Evolutionary conservation across 1,284 basidiomycete species (phyloP), one percentile per base, ranked within the genome.

Genomic region (Apiotrichum veenhuisii): DNA sequence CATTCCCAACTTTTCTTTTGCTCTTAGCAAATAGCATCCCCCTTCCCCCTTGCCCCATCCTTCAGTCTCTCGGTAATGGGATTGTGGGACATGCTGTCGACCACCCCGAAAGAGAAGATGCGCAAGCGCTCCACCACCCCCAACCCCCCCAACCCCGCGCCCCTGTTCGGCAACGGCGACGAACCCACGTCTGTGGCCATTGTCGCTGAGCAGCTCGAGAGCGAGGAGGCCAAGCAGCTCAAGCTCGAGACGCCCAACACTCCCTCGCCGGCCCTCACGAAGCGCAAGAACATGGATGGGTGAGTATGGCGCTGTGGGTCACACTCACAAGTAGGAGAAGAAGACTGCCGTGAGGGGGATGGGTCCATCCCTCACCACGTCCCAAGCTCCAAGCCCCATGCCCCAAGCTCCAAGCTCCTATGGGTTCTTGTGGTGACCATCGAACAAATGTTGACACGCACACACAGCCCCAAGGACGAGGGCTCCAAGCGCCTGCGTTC

Each of bases 41-140:
- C 12, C 30, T 5, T 30, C 30, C 30, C 30, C 30, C 7, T n/a
- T n/a, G 7, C 30, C 30, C 30, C 30, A 30, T 37, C 36, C 4
- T 37, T 37, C 5, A 37, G 4, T 15, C 36, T 41, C 20, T 41
- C 5, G 5, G 18, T 20, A 20, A 48, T 48, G 46, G 46, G 33
- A 5, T 20, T 48, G 11, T 48, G 46, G 46, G 46, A 48, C n/a
- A 48, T 48, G 46, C 46, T 48, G 20, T 36, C 46, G 18, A 46
- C 44, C 1, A 48, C 46, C 33, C 46, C 46, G 5, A 48, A 48
- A 18, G 34, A 48, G n/a, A 48, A 48, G 34, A 48, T 37, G 33
- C 46, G 46, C 34, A 37, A 22, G 20, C 40, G 40, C 20, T 22
- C 40, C 10, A 10, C 30, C 25, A 26, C 27, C 27, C 33, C 44